Evolutionary conservation across 2,329 filamentous ascomycete species (phyloP).

Genomic region (Epichloe hybrida): DNA sequence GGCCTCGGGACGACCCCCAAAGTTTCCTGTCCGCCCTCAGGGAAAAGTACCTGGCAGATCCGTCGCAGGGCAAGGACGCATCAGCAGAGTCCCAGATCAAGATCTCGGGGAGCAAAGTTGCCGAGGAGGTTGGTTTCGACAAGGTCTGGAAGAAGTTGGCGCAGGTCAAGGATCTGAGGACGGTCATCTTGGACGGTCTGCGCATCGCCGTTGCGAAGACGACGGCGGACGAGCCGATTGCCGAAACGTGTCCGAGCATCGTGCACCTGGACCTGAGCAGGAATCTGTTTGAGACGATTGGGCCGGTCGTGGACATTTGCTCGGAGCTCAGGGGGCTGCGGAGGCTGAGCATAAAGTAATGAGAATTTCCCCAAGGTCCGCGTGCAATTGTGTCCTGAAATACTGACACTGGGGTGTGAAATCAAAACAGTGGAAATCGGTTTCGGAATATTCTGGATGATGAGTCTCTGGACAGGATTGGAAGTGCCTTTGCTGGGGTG

Average conservation of each 20-base stretch:
- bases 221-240: slow-evolving; percentile 25
- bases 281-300: slow-evolving; percentile 61
- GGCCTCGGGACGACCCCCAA: slow-evolving; percentile 51
- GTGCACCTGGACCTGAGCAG: slow-evolving; percentile 72
- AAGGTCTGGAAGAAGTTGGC: slow-evolving; percentile 76
- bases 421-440: slow-evolving; percentile 72
- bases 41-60: slow-evolving; percentile 67
- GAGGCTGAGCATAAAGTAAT: slow-evolving; percentile 52
- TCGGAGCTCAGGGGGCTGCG: slow-evolving; percentile 51
- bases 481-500: slow-evolving; percentile 34
- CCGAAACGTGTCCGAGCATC: slow-evolving; percentile 49
- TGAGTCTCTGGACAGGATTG: slow-evolving; percentile 16
- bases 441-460: slow-evolving; percentile 34
- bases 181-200: slow-evolving; percentile 71
- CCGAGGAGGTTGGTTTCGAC: slow-evolving; percentile 89
- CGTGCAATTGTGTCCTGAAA: too few relatives aligned
- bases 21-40: slow-evolving; percentile 69
- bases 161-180: slow-evolving; percentile 60
- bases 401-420: too few relatives aligned
- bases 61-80: slow-evolving; percentile 21
- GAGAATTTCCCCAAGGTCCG: too few relatives aligned
- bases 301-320: slow-evolving; percentile 58
- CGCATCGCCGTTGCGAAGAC: slow-evolving; percentile 35
- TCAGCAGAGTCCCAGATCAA: slow-evolving; percentile 36
- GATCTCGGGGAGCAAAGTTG: slow-evolving; percentile 61